These are phyloP conservation scores for Xylariaceae sp. DNA, from an alignment of 2,329 filamentous ascomycete species.

Conservation along the genomic window DNA sequence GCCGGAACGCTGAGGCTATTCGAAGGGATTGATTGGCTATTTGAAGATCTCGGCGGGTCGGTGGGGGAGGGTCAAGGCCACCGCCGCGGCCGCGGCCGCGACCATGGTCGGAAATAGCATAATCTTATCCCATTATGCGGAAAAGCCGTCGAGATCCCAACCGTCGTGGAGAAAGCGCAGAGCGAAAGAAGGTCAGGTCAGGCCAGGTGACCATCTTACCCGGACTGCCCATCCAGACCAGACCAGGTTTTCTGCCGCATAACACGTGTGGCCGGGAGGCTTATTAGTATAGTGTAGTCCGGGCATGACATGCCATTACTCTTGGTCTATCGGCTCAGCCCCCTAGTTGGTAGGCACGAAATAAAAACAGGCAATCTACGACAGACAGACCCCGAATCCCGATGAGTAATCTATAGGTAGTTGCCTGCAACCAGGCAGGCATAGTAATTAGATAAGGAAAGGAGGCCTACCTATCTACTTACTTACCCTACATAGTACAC, in stretches of 20 bases:
- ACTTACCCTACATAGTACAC: too few species aligned
- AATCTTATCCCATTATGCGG: conserved; percentile 13
- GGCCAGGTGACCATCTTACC: not conserved
- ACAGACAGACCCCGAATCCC: not conserved
- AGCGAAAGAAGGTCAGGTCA: not conserved
- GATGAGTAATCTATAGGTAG: not conserved
- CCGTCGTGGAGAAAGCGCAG: not conserved
- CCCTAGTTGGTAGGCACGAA: too few species aligned
- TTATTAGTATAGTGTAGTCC: too few species aligned
- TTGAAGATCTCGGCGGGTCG: conserved; percentile 17
- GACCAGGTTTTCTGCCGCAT: conserved; percentile 1
- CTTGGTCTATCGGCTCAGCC: too few species aligned
- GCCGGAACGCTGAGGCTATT: conserved; percentile 17
- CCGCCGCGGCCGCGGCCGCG: conserved; percentile 17
- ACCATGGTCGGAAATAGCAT: not conserved
- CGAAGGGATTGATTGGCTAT: conserved; percentile 23
- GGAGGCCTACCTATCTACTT: too few species aligned
- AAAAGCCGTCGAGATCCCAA: not conserved
- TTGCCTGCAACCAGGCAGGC: too few species aligned
- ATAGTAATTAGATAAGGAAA: too few species aligned
- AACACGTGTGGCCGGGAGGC: not conserved
- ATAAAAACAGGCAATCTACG: not conserved
- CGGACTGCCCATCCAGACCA: too few species aligned
- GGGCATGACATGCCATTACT: too few species aligned
- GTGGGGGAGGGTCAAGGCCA: not conserved